Evolutionary conservation across 1,139 yeast species (phyloP), one percentile per base, ranked within the genome.

Genomic region (Sugiyamaella neomexicana): DNA sequence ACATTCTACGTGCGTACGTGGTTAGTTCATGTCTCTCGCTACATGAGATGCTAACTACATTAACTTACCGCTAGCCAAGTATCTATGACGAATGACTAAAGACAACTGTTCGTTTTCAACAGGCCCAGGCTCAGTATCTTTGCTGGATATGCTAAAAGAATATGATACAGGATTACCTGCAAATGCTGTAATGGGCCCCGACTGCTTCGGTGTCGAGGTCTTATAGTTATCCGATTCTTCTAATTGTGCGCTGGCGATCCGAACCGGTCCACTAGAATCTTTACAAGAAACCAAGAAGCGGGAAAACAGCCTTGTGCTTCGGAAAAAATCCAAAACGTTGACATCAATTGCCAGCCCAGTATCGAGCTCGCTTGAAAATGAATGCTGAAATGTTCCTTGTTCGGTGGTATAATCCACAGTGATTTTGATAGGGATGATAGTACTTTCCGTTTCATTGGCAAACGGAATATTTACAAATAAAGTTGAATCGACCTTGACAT

Each of bases 301-400:
- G 2, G 91, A 83, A 61, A 80, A 85, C 1, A 87, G 72, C 50
- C 75, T 74, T 7, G 77, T 69, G 0, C 78, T 66, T 55, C 80
- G 80, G 71, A 86, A 86, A 12, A 83, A 81, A 66, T 88, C 95
- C 63, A 86, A 91, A 1, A 87, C 95, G 1, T 88, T 80, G 1
- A 87, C 91, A 0, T 90, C 84, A 37, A 87, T 72, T 1, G 82
- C 73, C 4, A 82, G 77, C 2, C 62, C 55, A 12, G 63, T 58
- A 29, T 65, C 64, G 1, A 66, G 55, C 9, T 57, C 56, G 13
- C 60, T 62, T 13, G 55, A 52, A 23, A 60, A 53, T 31, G 56
- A 54, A 39, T 61, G 56, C 15, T 53, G 57, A 40, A 49, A 62
- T 6, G 53, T 55, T 1, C 61, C 65, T 15, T 55, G 56, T 1